Conservation (phyloP, 1,284 basidiomycete species). For the Cystobasidiaceae sp. region DNA sequence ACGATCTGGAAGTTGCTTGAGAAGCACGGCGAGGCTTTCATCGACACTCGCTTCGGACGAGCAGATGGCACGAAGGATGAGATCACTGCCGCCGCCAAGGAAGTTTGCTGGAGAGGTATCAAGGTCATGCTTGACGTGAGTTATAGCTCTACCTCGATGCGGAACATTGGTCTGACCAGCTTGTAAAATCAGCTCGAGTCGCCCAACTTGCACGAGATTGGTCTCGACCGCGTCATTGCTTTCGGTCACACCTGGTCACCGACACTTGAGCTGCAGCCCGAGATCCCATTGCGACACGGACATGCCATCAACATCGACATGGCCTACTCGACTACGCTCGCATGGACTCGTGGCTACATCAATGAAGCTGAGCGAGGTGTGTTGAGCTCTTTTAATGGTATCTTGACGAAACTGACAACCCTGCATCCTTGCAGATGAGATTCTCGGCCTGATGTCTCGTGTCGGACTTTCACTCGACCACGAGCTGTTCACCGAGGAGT, state of each 20-base stretch:
- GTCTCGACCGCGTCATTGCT: slow-evolving; percentile 52
- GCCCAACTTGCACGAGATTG: slow-evolving; percentile 52
- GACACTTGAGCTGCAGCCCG: slow-evolving; percentile 49
- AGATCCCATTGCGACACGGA: slow-evolving; percentile 48
- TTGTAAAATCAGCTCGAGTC: slow-evolving; percentile 47
- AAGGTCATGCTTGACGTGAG: slow-evolving; percentile 50
- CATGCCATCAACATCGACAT: slow-evolving; percentile 52
- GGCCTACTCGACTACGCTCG: slow-evolving; percentile 50
- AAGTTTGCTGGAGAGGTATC: slow-evolving; percentile 50
- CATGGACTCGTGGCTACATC: slow-evolving; percentile 48
- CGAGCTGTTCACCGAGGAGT: slow-evolving; percentile 47
- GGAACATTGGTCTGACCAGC: not conserved
- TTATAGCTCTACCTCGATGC: not conserved
- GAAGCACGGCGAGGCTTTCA: slow-evolving; percentile 50
- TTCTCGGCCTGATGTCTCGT: slow-evolving; percentile 47
- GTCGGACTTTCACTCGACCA: slow-evolving; percentile 52
- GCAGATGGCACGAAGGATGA: slow-evolving; percentile 45
- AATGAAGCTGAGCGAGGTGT: slow-evolving; percentile 46
- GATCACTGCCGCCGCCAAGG: slow-evolving; percentile 46
- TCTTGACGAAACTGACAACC: not conserved
- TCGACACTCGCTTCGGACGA: slow-evolving; percentile 50
- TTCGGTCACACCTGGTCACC: slow-evolving; percentile 52
- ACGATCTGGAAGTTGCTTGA: slow-evolving; percentile 49
- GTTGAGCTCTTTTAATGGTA: no score
- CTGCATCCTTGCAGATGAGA: slow-evolving; percentile 44